phyloP scores from a whole-genome alignment of 2,329 filamentous ascomycete genomes.

The Colletotrichum scovillei region DNA sequence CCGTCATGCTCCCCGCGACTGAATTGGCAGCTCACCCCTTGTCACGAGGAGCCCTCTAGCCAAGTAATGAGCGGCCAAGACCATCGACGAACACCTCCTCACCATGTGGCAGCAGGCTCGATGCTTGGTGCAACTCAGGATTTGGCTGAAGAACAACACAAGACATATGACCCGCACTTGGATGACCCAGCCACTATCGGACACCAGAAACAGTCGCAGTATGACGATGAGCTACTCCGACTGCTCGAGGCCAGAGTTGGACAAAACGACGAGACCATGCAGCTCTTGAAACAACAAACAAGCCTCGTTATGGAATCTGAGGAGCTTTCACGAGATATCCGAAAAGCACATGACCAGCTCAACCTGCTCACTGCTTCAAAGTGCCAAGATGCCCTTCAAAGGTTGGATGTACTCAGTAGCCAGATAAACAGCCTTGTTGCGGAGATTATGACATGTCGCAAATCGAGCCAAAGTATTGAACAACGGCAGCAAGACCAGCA shows the following conservation, averaged over 20 bases:
- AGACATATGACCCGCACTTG: background rate
- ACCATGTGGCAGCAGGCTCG: background rate
- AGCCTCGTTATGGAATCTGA: background rate
- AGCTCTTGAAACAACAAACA: slow-evolving; percentile 4
- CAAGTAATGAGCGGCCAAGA: background rate
- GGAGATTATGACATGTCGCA: background rate
- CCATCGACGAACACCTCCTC: background rate
- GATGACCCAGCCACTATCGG: background rate
- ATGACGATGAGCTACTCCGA: background rate
- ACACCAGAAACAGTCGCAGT: background rate
- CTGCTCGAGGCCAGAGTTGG: background rate
- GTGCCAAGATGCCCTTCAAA: slow-evolving; percentile 15
- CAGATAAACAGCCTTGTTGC: background rate
- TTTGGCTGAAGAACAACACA: background rate
- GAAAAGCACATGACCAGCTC: slow-evolving; percentile 22
- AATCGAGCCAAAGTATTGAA: background rate
- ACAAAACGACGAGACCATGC: background rate
- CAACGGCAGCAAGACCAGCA: background rate
- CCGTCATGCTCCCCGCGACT: background rate
- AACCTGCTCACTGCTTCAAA: slow-evolving; percentile 9
- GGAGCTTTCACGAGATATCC: slow-evolving; percentile 18
- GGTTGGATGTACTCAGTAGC: background rate
- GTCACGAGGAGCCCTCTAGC: background rate
- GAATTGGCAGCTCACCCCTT: background rate
- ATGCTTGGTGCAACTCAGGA: background rate